These are phyloP conservation scores for Dimocarpus longan DNA, from an alignment of 345 rosid genomes.

Conservation along the genomic window DNA sequence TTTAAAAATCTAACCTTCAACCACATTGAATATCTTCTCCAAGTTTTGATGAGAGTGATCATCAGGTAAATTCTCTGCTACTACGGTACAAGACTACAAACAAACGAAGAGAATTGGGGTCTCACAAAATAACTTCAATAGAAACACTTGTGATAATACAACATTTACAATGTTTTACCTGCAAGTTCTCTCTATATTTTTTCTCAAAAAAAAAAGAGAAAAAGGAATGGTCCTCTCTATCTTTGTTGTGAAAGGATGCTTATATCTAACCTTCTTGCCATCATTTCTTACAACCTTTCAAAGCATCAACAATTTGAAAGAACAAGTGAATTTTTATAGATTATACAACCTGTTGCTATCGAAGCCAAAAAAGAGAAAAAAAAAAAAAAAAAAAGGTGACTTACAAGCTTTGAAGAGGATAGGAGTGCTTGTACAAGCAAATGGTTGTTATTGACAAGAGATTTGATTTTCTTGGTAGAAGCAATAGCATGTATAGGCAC, in stretches of 20 bases:
- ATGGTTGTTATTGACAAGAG: slow-evolving; percentile 60
- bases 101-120: not conserved
- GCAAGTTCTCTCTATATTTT: no score
- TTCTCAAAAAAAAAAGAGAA: not conserved
- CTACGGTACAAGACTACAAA: slow-evolving; percentile 75
- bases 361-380: no score
- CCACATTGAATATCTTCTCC: slow-evolving; percentile 77
- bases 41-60: slow-evolving; percentile 96
- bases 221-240: slow-evolving; percentile 52
- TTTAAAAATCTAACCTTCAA: slow-evolving; percentile 59
- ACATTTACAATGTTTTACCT: no score
- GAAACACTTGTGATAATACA: not conserved
- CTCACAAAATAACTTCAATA: not conserved
- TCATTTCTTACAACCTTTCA: slow-evolving; percentile 73
- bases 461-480: slow-evolving; percentile 86
- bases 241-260: slow-evolving; percentile 74
- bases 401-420: slow-evolving; percentile 82
- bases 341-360: no score
- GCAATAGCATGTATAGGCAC: slow-evolving; percentile 73
- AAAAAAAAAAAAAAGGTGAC: slow-evolving; percentile 23
- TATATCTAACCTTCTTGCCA: slow-evolving; percentile 76
- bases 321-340: not conserved
- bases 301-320: not conserved
- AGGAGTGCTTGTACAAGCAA: slow-evolving; percentile 70
- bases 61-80: slow-evolving; percentile 93